A percentile compares a stretch with the other conserved stretches of the same genome.
Conservation (phyloP, 1,284 basidiomycete genomes). For the Malassezia sympodialis region DNA sequence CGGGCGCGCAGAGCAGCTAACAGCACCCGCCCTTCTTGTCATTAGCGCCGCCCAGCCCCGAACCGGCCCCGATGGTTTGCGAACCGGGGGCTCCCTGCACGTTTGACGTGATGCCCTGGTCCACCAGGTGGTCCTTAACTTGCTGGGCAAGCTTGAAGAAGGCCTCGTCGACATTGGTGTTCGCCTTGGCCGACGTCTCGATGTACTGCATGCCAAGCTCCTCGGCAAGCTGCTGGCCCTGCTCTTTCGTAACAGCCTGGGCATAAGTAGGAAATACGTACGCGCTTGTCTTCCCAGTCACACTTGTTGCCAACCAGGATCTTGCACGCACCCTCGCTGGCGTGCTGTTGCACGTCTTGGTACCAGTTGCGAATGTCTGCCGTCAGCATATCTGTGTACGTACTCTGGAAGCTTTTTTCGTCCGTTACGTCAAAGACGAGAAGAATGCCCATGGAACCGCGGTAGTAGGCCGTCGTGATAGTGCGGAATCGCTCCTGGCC, state of each 20-base stretch:
- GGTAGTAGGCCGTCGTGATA: slow-evolving; percentile 99
- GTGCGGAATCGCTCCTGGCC: slow-evolving; percentile 98
- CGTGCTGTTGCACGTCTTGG: slow-evolving; percentile 95
- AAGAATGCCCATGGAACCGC: slow-evolving; percentile 97
- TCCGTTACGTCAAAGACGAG: slow-evolving; percentile 98
- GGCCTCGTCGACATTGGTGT: slow-evolving; percentile 95
- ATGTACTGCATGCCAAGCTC: slow-evolving; percentile 90
- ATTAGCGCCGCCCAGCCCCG: not conserved
- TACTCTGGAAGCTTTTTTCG: slow-evolving; percentile 93
- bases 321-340: slow-evolving; percentile 97
- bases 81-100: slow-evolving; percentile 7
- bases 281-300: slow-evolving; percentile 92
- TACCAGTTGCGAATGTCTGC: slow-evolving; percentile 98
- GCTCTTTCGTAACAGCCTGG: slow-evolving; percentile 68
- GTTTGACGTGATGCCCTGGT: slow-evolving; percentile 48
- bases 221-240: slow-evolving; percentile 61
- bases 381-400: slow-evolving; percentile 42
- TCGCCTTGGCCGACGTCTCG: slow-evolving; percentile 95
- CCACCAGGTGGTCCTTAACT: slow-evolving; percentile 80
- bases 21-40: slow-evolving; percentile 18
- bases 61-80: not conserved
- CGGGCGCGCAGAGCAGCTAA: not conserved
- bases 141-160: slow-evolving; percentile 86
- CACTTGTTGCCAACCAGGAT: slow-evolving; percentile 98
- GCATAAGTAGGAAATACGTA: slow-evolving; percentile 14